Base-by-base conservation (phyloP, 108 stramenopile species). In the Pseudonitzschia pungens region DNA sequence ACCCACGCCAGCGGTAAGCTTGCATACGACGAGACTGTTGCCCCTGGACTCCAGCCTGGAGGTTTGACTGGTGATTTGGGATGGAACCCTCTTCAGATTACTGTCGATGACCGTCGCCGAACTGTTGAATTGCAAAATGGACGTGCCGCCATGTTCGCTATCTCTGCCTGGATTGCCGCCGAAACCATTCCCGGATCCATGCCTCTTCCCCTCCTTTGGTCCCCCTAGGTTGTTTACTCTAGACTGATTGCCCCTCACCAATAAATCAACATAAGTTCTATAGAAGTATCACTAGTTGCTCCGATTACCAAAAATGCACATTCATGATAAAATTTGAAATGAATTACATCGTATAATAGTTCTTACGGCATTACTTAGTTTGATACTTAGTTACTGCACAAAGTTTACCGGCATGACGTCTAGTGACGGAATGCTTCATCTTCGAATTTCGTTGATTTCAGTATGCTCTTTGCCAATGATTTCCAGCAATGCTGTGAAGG, bases 131-230 rank as follows among this genome's bases (percentile, higher is more conserved):
- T 88, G 29, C 84, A 88, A 69, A 88, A 88, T 66, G 87, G 87
- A 64, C 84, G 87, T 65, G 84, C 84, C 59, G 87, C 87, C 59
- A 88, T 88, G 87, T 75, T 88, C 40, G 87, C 84, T 42, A 88
- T 88, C 70, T 71, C 57, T 63, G 87, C 84, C 26, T 88, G 83
- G 84, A 75, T 88, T 43, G 79, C 84, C 21, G 71, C 78, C 27
- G 82, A 84, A 50, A 44, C 75, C 16, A 77, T 85, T 65, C 78
- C 84, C 22, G 87, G 87, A 64, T 81, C 80, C 26, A 74, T 88
- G 42, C 87, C 87, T 31, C 41, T 85, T 67, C 83, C 79, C 33
- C 81, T 87, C 58, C 83, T 79, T 14, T 87, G 86, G 86, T 73
- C 54, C 54, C 24, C 24, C 45, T 48, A 48, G 45, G 10, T 18